Conservation (phyloP, 768 basidiomycete species). For the Candolleomyces efflorescens region DNA sequence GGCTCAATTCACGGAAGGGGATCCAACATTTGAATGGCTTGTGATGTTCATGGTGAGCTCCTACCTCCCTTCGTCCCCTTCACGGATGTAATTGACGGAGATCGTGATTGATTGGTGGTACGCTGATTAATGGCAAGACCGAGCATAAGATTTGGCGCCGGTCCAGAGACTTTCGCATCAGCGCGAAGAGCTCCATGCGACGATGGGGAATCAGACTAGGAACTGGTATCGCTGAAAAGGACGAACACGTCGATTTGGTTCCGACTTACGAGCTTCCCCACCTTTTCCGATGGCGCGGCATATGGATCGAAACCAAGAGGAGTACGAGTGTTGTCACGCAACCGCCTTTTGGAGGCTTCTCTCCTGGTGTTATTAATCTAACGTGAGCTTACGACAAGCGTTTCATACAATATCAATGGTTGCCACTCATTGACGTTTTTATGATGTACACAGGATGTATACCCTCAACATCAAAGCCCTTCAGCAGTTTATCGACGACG, state of each 20-base stretch:
- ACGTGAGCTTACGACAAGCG: constrained; percentile 20
- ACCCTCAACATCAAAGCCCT: constrained; percentile 33
- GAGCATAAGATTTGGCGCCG: constrained; percentile 41
- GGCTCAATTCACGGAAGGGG: constrained; percentile 42
- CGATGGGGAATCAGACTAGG: constrained; percentile 31
- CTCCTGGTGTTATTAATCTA: constrained; percentile 18
- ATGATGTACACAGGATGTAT: constrained; percentile 28
- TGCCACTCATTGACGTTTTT: not conserved
- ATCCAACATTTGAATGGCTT: constrained; percentile 49
- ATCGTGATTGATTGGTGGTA: not conserved
- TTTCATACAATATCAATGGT: too few relatives aligned
- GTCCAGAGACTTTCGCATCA: constrained; percentile 36
- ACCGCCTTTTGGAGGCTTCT: constrained; percentile 8
- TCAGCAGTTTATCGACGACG: constrained; percentile 31
- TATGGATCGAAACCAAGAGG: constrained; percentile 34
- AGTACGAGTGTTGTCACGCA: constrained; percentile 2
- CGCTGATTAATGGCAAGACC: constrained; percentile 21
- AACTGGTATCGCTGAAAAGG: constrained; percentile 9
- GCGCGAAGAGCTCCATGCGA: constrained; percentile 33
- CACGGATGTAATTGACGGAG: not conserved
- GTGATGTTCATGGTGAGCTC: constrained; percentile 35
- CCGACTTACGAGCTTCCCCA: constrained; percentile 35
- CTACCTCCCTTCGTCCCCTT: not conserved
- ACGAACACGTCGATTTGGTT: constrained; percentile 34
- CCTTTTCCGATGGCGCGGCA: constrained; percentile 37